Percentiles rank a stretch among this genome's conserved stretches.
Evolutionary conservation across 1,284 basidiomycete genomes (phyloP).

Genomic region (Xanthoconium separans): DNA sequence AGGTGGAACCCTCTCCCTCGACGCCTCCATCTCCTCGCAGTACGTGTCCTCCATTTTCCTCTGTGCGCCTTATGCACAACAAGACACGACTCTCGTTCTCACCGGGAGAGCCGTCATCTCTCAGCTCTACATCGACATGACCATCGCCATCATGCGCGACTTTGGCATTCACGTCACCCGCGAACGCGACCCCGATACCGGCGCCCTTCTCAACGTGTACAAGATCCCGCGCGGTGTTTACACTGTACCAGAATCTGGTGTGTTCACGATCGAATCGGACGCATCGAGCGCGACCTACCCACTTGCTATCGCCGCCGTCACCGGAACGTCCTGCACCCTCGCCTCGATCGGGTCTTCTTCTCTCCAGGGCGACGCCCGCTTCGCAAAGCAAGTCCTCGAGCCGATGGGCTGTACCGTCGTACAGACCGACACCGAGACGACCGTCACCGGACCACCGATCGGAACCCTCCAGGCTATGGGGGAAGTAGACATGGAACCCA

Average conservation of each 20-base stretch:
- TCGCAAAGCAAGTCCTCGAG: constrained; percentile 90
- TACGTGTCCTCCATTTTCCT: constrained; percentile 97
- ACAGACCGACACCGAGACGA: constrained; percentile 88
- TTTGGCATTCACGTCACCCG: constrained; percentile 86
- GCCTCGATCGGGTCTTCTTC: constrained; percentile 89
- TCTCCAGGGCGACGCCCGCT: constrained; percentile 94
- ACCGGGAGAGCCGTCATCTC: constrained; percentile 78
- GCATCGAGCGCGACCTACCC: constrained; percentile 97
- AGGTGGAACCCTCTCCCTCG: constrained; percentile 84
- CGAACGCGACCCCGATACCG: constrained; percentile 59
- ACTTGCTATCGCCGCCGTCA: constrained; percentile 94
- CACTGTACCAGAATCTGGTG: constrained; percentile 59
- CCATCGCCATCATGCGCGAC: constrained; percentile 95
- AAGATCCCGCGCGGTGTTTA: constrained; percentile 85
- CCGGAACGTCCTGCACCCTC: constrained; percentile 92
- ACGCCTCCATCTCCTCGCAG: constrained; percentile 95
- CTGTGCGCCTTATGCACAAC: constrained; percentile 89
- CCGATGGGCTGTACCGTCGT: constrained; percentile 93
- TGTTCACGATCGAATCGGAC: constrained; percentile 94
- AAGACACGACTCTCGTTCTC: constrained; percentile 85
- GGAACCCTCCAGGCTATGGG: constrained; percentile 65
- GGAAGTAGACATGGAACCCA: constrained; percentile 97
- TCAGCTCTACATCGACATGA: constrained; percentile 99
- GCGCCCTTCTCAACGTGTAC: constrained; percentile 78
- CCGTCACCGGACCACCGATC: constrained; percentile 89